Conservation (phyloP, 306 rosid species). For the Prunus fruticosa region DNA sequence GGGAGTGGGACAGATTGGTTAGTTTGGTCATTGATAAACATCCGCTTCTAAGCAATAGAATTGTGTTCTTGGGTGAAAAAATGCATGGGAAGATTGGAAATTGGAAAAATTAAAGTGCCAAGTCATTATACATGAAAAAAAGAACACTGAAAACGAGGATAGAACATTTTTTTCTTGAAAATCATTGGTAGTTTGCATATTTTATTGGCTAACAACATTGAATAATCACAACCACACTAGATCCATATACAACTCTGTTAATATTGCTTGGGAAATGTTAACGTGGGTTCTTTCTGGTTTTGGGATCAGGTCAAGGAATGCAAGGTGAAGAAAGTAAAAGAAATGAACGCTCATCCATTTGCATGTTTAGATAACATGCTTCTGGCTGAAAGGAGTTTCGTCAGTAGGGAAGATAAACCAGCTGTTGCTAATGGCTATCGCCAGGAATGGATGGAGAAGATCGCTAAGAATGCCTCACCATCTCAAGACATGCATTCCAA, state of each 20-base stretch:
- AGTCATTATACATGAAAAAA: not conserved
- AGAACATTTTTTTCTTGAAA: not conserved
- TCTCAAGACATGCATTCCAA: slow-evolving; percentile 30
- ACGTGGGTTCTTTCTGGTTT: slow-evolving; percentile 10
- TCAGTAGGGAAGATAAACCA: slow-evolving; percentile 34
- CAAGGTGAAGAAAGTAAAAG: slow-evolving; percentile 47
- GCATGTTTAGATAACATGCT: slow-evolving; percentile 51
- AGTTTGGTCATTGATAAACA: not conserved
- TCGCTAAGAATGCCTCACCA: slow-evolving; percentile 21
- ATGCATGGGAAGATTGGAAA: not conserved
- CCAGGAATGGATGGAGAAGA: slow-evolving; percentile 34
- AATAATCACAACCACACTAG: not conserved
- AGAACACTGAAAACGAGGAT: not conserved
- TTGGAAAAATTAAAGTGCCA: not conserved
- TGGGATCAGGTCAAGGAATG: slow-evolving; percentile 56
- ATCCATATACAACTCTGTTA: not conserved
- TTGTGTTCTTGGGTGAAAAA: not conserved
- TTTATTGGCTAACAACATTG: not conserved
- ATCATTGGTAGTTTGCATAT: not conserved
- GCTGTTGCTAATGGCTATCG: slow-evolving; percentile 39
- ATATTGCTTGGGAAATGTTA: not conserved
- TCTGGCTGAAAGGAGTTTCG: slow-evolving; percentile 53
- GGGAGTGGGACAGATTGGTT: not conserved
- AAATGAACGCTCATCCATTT: slow-evolving; percentile 34
- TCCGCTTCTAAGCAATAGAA: not conserved